Evolutionary conservation across 176 grass and related monocot genomes (phyloP).

Genomic region (Coix lacrymajobi): DNA sequence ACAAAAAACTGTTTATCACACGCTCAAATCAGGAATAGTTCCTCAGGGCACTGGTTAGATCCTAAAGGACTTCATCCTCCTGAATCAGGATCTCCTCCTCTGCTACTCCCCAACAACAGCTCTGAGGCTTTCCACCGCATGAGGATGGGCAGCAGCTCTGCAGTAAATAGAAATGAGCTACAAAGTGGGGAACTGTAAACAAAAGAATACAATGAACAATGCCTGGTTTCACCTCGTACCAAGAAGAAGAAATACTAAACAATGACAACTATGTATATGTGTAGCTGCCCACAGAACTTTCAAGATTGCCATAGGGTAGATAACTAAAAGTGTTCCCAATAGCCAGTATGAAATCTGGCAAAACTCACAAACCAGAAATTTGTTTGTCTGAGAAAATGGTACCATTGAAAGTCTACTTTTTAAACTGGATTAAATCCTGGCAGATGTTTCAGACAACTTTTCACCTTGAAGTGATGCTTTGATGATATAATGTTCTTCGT

Average conservation of each 20-base stretch:
- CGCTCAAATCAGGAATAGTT: background rate
- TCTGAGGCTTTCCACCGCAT: background rate
- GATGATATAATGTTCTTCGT: background rate
- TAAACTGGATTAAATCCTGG: background rate
- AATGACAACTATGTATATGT: background rate
- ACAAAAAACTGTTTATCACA: background rate
- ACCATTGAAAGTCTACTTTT: background rate
- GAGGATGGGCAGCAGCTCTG: conserved; percentile 54
- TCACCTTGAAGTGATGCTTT: background rate
- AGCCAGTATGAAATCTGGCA: background rate
- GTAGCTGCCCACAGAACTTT: background rate
- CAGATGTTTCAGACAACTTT: background rate
- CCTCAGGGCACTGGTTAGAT: background rate
- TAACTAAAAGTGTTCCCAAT: background rate
- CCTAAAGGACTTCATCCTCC: background rate
- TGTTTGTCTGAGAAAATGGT: background rate
- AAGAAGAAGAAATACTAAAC: background rate
- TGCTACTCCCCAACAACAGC: background rate
- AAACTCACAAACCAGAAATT: background rate
- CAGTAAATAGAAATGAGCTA: background rate
- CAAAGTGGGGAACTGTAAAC: background rate
- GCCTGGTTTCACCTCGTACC: background rate
- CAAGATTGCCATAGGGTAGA: background rate
- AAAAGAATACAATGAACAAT: background rate
- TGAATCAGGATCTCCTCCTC: background rate